Base-by-base conservation (phyloP, 805 yeast species). In the Metschnikowia orientalis region DNA sequence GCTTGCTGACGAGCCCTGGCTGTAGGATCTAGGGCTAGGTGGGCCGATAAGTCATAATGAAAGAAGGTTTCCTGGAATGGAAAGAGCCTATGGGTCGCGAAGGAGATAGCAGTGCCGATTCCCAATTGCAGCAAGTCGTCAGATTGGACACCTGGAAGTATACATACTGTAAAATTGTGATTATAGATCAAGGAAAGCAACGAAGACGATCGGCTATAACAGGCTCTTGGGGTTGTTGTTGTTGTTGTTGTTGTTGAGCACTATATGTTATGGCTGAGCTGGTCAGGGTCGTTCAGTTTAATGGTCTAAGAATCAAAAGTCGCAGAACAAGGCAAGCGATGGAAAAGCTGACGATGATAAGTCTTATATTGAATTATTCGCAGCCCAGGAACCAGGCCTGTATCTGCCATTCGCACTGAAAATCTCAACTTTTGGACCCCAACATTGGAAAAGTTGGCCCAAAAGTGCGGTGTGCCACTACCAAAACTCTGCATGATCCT, bases 391-490 rank as follows among this genome's bases (percentile, higher is more conserved):
- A 31, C 38, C 37, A 32, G 25, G 39, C 34, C 29, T 30, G 33
- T 14, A 17, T 18, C 17, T 18, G 17, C 25, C 30, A 40, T 35
- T 27, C 37, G 37, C 12, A 13, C 28, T 23, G 18, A 39, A 23
- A 16, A 25, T 28, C 32, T 35, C 39, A 35, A 35, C 18, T 24
- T 28, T 35, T 35, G 28, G 40, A 37, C 41, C 46, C 47, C 47
- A 41, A 43, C 45, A 41, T 31, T 43, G 41, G 8, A 34, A 43
- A 43, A 41, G 40, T 43, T 41, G 47, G 46, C 47, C 47, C 45
- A 43, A 41, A 43, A 36, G 35, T 28, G 30, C 26, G 35, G 44
- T 32, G 46, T 37, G 45, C 23, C 34, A 30, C 32, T 27, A 35
- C 43, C 34, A 17, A 24, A 13, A 19, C 41, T 30, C 47, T 43